Percentiles rank a stretch among this genome's conserved stretches.
phyloP scores from a whole-genome alignment of 2,329 filamentous ascomycete species.

The Ceratocystis ficicola region DNA sequence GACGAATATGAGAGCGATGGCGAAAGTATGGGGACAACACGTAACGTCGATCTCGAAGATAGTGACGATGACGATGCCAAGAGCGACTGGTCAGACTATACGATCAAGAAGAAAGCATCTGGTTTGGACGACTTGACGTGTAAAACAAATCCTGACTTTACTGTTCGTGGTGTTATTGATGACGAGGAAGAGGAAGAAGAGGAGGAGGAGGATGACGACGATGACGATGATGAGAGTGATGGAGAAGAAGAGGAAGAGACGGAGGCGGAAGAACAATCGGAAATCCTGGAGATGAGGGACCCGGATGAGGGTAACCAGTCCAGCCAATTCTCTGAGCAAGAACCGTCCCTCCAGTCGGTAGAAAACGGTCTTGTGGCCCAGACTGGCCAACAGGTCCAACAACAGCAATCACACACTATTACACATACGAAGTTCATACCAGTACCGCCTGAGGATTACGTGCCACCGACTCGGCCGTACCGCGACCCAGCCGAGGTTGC shows the following conservation, averaged over 20 bases:
- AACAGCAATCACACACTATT: conserved; percentile 32
- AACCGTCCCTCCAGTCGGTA: conserved; percentile 8
- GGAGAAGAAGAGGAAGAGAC: conserved; percentile 12
- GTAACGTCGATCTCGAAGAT: conserved; percentile 39
- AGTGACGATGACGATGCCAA: conserved; percentile 43
- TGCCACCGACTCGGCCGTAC: conserved; percentile 66
- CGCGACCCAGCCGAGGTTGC: conserved; percentile 67
- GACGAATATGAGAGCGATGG: conserved; percentile 71
- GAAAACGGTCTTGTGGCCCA: conserved; percentile 6
- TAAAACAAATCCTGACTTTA: conserved; percentile 37
- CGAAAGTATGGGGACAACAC: conserved; percentile 71
- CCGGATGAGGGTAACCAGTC: conserved; percentile 30
- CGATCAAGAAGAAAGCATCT: conserved; percentile 43
- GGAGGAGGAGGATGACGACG: conserved; percentile 25
- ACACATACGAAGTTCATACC: conserved; percentile 61
- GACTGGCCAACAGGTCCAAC: neutral
- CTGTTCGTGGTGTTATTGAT: conserved; percentile 27
- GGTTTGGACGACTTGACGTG: conserved; percentile 33
- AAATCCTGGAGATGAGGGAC: conserved; percentile 27
- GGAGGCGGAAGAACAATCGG: conserved; percentile 27
- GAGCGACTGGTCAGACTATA: conserved; percentile 83
- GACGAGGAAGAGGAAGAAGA: conserved; percentile 30
- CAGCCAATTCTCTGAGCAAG: conserved; percentile 18
- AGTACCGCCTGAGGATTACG: conserved; percentile 74
- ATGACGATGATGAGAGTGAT: conserved; percentile 22